These are phyloP conservation scores for Prunus armeniaca DNA, from an alignment of 306 rosid genomes.

Conservation along the genomic window DNA sequence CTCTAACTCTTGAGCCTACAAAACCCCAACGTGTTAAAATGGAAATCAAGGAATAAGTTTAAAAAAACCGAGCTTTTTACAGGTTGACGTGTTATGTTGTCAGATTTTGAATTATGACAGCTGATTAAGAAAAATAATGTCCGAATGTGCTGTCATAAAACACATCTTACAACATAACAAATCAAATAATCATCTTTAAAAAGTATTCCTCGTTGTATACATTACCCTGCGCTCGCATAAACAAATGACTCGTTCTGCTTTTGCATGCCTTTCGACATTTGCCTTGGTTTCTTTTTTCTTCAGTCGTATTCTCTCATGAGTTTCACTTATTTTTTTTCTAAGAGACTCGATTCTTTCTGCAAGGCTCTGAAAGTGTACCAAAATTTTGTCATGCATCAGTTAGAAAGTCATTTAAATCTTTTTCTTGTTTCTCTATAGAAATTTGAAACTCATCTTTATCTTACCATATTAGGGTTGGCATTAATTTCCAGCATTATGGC, in stretches of 20 bases:
- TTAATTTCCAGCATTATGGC: slow-evolving; percentile 35
- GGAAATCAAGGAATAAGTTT: neutral
- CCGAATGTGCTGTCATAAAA: too few species aligned
- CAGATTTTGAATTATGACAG: neutral
- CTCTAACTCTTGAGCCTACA: slow-evolving; percentile 57
- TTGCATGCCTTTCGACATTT: slow-evolving; percentile 38
- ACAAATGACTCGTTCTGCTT: slow-evolving; percentile 72
- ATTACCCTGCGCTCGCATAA: slow-evolving; percentile 58
- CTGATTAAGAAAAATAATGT: neutral
- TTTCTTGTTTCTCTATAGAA: neutral
- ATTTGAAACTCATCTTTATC: neutral
- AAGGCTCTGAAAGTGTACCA: slow-evolving; percentile 34
- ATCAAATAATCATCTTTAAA: neutral
- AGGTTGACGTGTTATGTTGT: neutral
- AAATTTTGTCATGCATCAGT: neutral
- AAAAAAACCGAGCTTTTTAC: neutral
- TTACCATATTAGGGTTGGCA: slow-evolving; percentile 50
- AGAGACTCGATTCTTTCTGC: slow-evolving; percentile 43
- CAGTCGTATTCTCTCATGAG: slow-evolving; percentile 35
- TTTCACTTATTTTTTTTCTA: slow-evolving; percentile 41
- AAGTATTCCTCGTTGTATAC: neutral
- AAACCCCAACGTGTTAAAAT: neutral
- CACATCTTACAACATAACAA: neutral
- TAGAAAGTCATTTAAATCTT: neutral
- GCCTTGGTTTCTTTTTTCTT: slow-evolving; percentile 55